These are phyloP conservation scores for Paramyrothecium sp. DNA, from an alignment of 2,329 filamentous ascomycete species.

Conservation along the genomic window DNA sequence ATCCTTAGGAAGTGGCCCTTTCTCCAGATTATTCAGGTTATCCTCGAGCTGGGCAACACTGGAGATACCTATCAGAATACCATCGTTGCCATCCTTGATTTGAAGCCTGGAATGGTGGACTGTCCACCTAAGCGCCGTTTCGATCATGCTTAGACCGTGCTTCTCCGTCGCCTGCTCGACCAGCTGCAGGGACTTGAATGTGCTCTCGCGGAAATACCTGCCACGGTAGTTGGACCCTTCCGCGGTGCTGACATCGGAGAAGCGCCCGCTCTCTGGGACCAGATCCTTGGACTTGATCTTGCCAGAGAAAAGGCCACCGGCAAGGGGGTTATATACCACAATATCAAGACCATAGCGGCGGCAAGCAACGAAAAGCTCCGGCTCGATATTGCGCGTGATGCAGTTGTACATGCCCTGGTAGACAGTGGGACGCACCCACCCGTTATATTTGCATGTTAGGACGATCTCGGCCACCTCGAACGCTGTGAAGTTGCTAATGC, in stretches of 20 bases:
- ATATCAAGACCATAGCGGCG: constrained; percentile 75
- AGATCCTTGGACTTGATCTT: constrained; percentile 70
- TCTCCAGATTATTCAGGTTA: constrained; percentile 58
- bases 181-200: constrained; percentile 61
- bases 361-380: constrained; percentile 71
- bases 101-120: constrained; percentile 66
- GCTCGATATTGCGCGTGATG: constrained; percentile 73
- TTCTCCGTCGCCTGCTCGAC: constrained; percentile 68
- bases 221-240: constrained; percentile 60
- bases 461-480: constrained; percentile 87
- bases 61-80: constrained; percentile 59
- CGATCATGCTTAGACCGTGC: constrained; percentile 66
- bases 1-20: constrained; percentile 73
- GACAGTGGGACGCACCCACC: constrained; percentile 79
- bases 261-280: constrained; percentile 66
- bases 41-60: constrained; percentile 55
- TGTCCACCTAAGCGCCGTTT: constrained; percentile 72
- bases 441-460: constrained; percentile 73
- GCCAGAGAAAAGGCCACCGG: constrained; percentile 76
- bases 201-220: constrained; percentile 70
- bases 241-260: constrained; percentile 54
- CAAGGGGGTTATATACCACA: constrained; percentile 80
- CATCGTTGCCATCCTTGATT: constrained; percentile 53
- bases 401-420: constrained; percentile 90
- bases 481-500: constrained; percentile 80